Conservation (phyloP, 192 early-diverging fungal genomes). For the Mortierella antarctica region DNA sequence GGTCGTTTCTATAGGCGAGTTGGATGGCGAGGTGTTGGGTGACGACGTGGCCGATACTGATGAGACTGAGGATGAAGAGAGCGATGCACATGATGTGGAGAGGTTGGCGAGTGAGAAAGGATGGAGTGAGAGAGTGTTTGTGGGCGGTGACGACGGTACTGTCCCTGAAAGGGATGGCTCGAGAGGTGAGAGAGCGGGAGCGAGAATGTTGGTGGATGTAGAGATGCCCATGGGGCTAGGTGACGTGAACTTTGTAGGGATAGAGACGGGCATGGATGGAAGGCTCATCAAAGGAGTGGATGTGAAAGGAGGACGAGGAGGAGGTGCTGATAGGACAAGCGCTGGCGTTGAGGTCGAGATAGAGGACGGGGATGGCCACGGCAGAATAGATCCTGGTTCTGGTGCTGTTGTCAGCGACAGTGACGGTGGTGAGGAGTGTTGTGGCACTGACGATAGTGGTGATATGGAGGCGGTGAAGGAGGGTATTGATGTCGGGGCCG, state of each 20-base stretch:
- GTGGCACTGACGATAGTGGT: constrained; percentile 1
- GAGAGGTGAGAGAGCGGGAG: background rate
- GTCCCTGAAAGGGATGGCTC: background rate
- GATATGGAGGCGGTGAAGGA: background rate
- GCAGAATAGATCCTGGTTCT: background rate
- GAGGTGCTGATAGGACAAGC: background rate
- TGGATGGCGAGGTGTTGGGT: constrained; percentile 34
- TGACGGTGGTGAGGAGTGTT: background rate
- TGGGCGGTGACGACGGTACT: background rate
- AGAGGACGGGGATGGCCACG: background rate
- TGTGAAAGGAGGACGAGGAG: background rate
- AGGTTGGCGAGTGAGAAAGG: constrained; percentile 15
- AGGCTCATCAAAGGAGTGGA: constrained; percentile 4
- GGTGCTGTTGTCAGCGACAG: background rate
- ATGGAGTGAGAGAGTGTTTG: constrained; percentile 11
- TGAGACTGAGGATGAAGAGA: constrained; percentile 12
- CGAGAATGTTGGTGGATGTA: constrained; percentile 8
- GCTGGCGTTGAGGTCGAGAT: background rate
- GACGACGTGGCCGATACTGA: constrained; percentile 16
- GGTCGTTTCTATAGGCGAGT: constrained; percentile 35
- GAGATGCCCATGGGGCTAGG: background rate
- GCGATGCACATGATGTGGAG: constrained; percentile 15
- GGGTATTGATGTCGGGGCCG: background rate
- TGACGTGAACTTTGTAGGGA: background rate
- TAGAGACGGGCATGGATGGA: constrained; percentile 7